Conservation (phyloP, 2,329 filamentous ascomycete species). For the Achaetomium macrosporum region DNA sequence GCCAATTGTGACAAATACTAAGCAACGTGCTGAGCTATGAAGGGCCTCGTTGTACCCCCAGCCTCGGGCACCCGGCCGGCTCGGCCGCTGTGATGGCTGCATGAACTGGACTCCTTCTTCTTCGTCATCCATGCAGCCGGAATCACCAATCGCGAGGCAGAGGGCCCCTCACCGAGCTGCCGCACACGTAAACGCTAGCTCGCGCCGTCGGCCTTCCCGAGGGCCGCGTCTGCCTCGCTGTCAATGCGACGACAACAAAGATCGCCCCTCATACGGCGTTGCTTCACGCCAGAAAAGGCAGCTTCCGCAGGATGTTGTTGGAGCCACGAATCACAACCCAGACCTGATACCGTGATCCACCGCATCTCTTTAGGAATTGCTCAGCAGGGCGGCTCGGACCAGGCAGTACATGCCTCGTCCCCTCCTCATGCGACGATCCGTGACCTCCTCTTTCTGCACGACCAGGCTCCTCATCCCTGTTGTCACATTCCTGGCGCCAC, state of each 20-base stretch:
- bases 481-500: slow-evolving; percentile 1
- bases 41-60: slow-evolving; percentile 2
- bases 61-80: slow-evolving; percentile 1
- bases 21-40: slow-evolving; percentile 7
- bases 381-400: slow-evolving; percentile 1
- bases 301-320: slow-evolving; percentile 4
- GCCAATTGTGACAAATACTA: slow-evolving; percentile 1
- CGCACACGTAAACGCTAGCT: not conserved
- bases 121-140: slow-evolving; percentile 1
- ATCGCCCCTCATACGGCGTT: slow-evolving; percentile 3
- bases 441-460: not conserved
- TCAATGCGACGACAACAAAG: slow-evolving; percentile 3
- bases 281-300: not conserved
- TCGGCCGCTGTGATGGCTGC: slow-evolving; percentile 2
- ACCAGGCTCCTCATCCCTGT: slow-evolving; percentile 1
- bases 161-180: slow-evolving; percentile 3
- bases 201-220: slow-evolving; percentile 4
- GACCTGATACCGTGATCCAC: slow-evolving; percentile 1
- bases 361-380: not conserved
- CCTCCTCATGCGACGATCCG: not conserved
- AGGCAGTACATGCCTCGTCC: not conserved
- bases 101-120: slow-evolving; percentile 3
- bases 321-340: not conserved
- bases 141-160: slow-evolving; percentile 6
- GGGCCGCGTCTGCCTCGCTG: slow-evolving; percentile 1